Base-by-base conservation (phyloP, 371 early-diverging fungal species). In the Ordospora colligata region DNA sequence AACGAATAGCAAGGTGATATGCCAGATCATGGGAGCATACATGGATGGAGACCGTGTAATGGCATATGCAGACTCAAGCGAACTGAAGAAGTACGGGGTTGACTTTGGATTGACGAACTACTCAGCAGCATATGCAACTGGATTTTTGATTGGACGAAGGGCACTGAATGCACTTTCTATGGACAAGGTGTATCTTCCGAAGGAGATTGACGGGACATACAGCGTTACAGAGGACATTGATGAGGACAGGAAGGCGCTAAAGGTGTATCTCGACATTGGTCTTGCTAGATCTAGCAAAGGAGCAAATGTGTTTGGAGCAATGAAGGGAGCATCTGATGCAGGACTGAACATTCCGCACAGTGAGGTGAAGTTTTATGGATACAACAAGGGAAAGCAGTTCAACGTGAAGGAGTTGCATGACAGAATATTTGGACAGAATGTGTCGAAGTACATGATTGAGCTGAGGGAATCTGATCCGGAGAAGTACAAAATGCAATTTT, bases 271-370 rank as follows among this genome's bases (percentile, higher is more conserved):
- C 73, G 99, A 99, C 88, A 92, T 94, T 74, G 99, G 99, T 88
- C 90, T 97, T 73, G 90, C 90, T 86, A 92, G 96, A 85, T 91
- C 96, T 87, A 93, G 96, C 87, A 96, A 94, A 77, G 99, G 97
- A 85, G 91, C 94, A 85, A 92, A 92, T 88, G 91, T 96, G 85
- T 99, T 97, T 83, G 94, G 90, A 85, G 96, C 93, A 86, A 90
- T 96, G 89, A 98, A 97, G 91, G 99, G 99, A 87, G 96, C 96
- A 81, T 93, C 92, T 83, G 99, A 98, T 88, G 96, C 96, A 87
- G 99, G 99, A 86, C 86, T 98, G 83, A 89, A 88, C 86, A 88
- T 98, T 81, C 99, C 99, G 83, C 96, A 98, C 92, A 88, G 88
- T 81, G 94, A 94, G 87, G 89, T 88, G 87, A 93, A 95, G 84